Evolutionary conservation across 768 basidiomycete genomes (phyloP), one percentile per base, ranked within the genome.

Genomic region (Kockovaella imperatae): DNA sequence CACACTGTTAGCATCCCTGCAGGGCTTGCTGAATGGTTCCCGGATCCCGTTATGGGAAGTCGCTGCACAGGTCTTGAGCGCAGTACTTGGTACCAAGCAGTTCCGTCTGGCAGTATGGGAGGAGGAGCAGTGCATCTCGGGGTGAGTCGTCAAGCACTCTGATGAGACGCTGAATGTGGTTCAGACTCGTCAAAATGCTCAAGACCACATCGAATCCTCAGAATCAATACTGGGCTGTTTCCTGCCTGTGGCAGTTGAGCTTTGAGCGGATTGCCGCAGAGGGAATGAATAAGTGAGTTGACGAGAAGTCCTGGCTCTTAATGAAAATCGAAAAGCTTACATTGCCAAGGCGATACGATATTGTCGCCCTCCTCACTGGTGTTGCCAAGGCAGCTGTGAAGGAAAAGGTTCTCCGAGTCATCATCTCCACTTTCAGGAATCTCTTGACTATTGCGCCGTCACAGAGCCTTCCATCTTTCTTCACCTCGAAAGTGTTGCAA

Each of bases 401-500:
- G 71, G 93, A 97, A 74, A 99, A 99, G 72, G 87, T 99, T 24
- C 85, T 88, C 52, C 82, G 95, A 7, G 85, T 97, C 13, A 82
- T 91, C 47, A 77, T 96, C 30, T 87, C 95, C 13, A 88, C 91
- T 1, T 87, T 96, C 74, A 77, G 86, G 85, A 97, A 97, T 68
- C 76, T 99, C 15, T 80, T 96, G n/a, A 75, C 77, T 26, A 86
- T 88, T 62, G 89, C 91, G 0, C 89, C 95, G 1, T 73, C 78
- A 0, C 79, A 78, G n/a, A 96, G 95, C 70, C 76, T 96, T 11
- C 86, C 91, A 11, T 82, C 88, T 2, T 90, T 99, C 87, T 77
- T 97, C 21, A 86, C 89, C 5, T 80, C 83, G 3, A 82, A 88
- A 60, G 75, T 95, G 3, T 77, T 95, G 2, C 85, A 88, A 0